Percentiles rank a stretch among this genome's conserved stretches.
Evolutionary conservation across 2,329 filamentous ascomycete species (phyloP).

Genomic region (Trichoderma hamatum): DNA sequence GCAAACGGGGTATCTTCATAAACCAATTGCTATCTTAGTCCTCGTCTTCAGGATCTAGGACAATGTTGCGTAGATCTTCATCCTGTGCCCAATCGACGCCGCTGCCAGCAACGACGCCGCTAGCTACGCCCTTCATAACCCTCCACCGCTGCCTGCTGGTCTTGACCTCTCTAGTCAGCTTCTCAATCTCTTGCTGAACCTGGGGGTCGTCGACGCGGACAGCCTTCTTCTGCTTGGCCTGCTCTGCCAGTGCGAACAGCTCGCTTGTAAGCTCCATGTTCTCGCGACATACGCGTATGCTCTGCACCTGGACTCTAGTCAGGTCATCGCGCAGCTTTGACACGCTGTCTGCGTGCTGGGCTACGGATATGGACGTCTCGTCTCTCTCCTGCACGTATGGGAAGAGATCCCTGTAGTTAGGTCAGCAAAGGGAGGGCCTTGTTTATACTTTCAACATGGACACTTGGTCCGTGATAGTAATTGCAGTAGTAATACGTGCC

Average conservation of each 20-base stretch:
- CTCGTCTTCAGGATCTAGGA: conserved; percentile 66
- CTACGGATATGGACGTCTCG: conserved; percentile 63
- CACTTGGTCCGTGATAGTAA: not conserved
- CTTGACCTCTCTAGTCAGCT: conserved; percentile 62
- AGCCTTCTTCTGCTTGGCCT: conserved; percentile 55
- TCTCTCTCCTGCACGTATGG: conserved; percentile 70
- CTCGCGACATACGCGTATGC: conserved; percentile 56
- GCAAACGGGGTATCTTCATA: not conserved
- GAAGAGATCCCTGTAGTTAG: conserved; percentile 61
- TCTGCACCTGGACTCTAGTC: conserved; percentile 60
- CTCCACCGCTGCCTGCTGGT: conserved; percentile 68
- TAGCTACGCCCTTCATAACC: conserved; percentile 77
- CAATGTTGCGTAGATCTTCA: conserved; percentile 66
- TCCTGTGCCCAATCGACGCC: conserved; percentile 81
- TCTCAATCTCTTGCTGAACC: conserved; percentile 58
- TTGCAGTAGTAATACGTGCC: conserved; percentile 49
- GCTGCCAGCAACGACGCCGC: conserved; percentile 77
- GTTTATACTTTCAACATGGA: not conserved
- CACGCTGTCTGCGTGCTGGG: conserved; percentile 59
- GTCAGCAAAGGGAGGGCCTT: conserved; percentile 9
- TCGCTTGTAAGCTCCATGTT: conserved; percentile 66
- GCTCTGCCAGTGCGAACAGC: conserved; percentile 64
- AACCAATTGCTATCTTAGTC: conserved; percentile 30
- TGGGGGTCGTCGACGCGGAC: conserved; percentile 58
- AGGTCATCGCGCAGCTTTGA: conserved; percentile 56